These are phyloP conservation scores for Linum tenue DNA, from an alignment of 345 rosid species.

Conservation along the genomic window DNA sequence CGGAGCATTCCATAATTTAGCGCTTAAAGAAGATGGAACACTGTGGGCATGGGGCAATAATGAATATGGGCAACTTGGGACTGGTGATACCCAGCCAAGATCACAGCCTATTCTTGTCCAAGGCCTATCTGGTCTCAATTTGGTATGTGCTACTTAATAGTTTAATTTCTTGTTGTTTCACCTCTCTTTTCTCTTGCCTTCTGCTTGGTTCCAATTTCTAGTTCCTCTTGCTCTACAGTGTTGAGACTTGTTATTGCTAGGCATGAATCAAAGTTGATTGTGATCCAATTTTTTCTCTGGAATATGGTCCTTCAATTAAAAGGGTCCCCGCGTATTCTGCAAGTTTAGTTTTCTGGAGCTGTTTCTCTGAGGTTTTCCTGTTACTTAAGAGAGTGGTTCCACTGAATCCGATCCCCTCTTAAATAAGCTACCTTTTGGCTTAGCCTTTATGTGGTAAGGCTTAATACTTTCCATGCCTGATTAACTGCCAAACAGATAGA, in stretches of 20 bases:
- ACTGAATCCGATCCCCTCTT: background rate
- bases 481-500: too few species aligned
- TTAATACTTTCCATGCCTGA: too few species aligned
- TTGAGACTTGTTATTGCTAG: background rate
- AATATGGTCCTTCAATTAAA: background rate
- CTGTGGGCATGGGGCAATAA: constrained; percentile 99
- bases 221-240: background rate
- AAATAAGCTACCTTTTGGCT: too few species aligned
- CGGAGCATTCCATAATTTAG: constrained; percentile 98
- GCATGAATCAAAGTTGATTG: background rate
- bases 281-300: background rate
- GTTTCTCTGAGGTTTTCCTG: background rate
- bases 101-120: constrained; percentile 88
- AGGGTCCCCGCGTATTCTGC: background rate
- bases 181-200: background rate
- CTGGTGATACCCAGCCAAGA: constrained; percentile 98
- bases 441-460: too few species aligned
- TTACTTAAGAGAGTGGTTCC: background rate
- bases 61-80: constrained; percentile 99
- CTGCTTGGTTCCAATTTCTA: background rate
- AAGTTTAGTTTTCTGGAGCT: background rate
- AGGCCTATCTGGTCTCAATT: constrained; percentile 68
- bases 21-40: constrained; percentile 86
- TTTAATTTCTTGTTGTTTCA: background rate
- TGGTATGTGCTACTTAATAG: constrained; percentile 43